Conservation (phyloP, 257 asterid species). For the Cynanchum wilfordii region DNA sequence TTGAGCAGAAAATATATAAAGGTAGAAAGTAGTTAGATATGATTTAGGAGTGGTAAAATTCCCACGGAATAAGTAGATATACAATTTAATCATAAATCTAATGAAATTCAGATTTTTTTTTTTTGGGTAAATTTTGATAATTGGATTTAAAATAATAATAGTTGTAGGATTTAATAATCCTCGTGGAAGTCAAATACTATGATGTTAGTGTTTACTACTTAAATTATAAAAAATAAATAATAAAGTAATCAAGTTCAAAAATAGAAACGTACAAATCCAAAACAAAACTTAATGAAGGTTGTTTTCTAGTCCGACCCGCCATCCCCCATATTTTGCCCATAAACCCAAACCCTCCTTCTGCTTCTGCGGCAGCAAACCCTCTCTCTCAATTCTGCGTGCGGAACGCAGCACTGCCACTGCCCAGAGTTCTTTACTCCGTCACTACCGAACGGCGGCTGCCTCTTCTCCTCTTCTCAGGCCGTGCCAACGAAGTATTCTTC, state of each 20-base stretch:
- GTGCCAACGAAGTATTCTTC: not conserved
- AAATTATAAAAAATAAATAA: not conserved
- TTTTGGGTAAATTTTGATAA: too few relatives aligned
- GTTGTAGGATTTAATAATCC: too few relatives aligned
- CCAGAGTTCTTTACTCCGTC: not conserved
- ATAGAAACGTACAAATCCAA: not conserved
- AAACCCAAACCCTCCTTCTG: constrained; percentile 2
- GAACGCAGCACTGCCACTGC: not conserved
- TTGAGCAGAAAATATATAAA: too few relatives aligned
- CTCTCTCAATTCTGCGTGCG: not conserved
- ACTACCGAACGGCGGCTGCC: not conserved
- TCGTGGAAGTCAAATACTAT: too few relatives aligned
- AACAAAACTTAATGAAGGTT: not conserved
- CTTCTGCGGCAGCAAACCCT: not conserved
- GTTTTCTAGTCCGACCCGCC: not conserved
- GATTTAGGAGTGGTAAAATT: too few relatives aligned
- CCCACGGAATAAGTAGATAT: not conserved
- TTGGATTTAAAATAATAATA: too few relatives aligned
- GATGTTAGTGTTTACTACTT: too few relatives aligned
- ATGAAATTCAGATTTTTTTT: not conserved
- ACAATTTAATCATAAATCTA: not conserved
- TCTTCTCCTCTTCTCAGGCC: not conserved
- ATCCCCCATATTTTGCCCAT: not conserved
- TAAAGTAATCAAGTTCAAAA: not conserved
- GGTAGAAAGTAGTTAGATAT: too few relatives aligned